Evolutionary conservation across 225 moss, liverwort and hornwort species (phyloP).

Genomic region (Physcomitrellopsis africana): DNA sequence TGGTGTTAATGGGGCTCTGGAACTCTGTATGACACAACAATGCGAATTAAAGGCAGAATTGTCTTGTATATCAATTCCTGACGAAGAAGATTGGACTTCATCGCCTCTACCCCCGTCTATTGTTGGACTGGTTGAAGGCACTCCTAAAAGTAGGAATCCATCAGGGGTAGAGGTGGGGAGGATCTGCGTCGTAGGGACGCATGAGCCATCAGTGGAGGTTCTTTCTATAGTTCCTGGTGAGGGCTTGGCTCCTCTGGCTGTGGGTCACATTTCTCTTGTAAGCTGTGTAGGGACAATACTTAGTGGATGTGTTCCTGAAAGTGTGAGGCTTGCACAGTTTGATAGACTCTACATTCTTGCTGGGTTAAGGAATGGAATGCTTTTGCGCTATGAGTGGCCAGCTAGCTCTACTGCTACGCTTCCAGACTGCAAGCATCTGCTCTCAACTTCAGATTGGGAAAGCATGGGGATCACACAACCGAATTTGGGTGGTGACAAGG

Average conservation of each 20-base stretch:
- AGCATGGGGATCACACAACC: constrained; percentile 26
- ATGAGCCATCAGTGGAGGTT: constrained; percentile 94
- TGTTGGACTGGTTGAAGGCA: constrained; percentile 65
- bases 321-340: constrained; percentile 88
- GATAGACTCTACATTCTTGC: constrained; percentile 90
- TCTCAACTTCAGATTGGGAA: constrained; percentile 34
- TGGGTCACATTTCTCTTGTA: constrained; percentile 79
- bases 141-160: constrained; percentile 44
- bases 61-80: constrained; percentile 94
- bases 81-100: constrained; percentile 70
- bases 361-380: constrained; percentile 94
- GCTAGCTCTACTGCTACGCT: constrained; percentile 39
- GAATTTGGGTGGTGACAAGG: constrained; percentile 35
- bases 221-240: constrained; percentile 86
- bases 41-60: constrained; percentile 85
- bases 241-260: constrained; percentile 74
- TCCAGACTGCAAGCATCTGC: constrained; percentile 28
- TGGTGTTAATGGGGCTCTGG: constrained; percentile 47
- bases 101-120: constrained; percentile 68
- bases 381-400: constrained; percentile 97
- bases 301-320: constrained; percentile 95
- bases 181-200: constrained; percentile 94
- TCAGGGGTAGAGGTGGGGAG: constrained; percentile 77
- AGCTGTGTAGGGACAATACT: constrained; percentile 81
- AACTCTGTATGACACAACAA: constrained; percentile 71